Conservation (phyloP, 2,329 filamentous ascomycete genomes). For the Diaporthe ilicicola region DNA sequence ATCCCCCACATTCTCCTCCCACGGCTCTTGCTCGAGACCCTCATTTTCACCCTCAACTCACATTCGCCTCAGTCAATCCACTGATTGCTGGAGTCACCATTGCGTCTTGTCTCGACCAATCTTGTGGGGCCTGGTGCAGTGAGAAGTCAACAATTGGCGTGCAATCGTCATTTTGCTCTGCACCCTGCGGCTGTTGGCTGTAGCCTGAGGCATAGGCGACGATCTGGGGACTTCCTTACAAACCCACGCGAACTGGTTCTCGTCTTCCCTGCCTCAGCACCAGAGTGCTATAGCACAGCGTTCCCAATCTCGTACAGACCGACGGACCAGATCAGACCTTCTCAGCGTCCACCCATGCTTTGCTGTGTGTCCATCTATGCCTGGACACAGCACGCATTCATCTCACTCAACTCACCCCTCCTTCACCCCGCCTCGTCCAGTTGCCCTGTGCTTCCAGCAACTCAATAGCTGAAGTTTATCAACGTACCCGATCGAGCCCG, state of each 20-base stretch:
- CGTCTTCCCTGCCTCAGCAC: not conserved
- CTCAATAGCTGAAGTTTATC: conserved; percentile 20
- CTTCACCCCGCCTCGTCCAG: conserved; percentile 2
- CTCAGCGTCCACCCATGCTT: not conserved
- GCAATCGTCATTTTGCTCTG: not conserved
- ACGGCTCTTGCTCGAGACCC: not conserved
- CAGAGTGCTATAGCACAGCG: not conserved
- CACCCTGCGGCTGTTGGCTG: not conserved
- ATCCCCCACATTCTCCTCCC: conserved; percentile 1
- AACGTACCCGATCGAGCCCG: not conserved
- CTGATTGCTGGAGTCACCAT: not conserved
- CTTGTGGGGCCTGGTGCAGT: not conserved
- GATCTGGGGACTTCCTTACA: conserved; percentile 11
- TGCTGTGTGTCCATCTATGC: not conserved
- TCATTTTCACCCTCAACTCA: not conserved
- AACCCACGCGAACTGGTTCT: not conserved
- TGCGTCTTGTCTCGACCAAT: not conserved
- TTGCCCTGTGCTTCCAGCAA: not conserved
- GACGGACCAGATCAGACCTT: not conserved
- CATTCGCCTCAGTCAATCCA: not conserved
- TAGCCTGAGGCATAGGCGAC: conserved; percentile 7
- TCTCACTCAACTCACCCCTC: not conserved
- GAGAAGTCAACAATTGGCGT: not conserved
- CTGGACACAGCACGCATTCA: not conserved
- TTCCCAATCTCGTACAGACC: not conserved